Percentiles rank a stretch among this genome's conserved stretches.
These are phyloP conservation scores for Pseudogymnoascus sp. DNA, from an alignment of 2,329 filamentous ascomycete species.

Conservation along the genomic window DNA sequence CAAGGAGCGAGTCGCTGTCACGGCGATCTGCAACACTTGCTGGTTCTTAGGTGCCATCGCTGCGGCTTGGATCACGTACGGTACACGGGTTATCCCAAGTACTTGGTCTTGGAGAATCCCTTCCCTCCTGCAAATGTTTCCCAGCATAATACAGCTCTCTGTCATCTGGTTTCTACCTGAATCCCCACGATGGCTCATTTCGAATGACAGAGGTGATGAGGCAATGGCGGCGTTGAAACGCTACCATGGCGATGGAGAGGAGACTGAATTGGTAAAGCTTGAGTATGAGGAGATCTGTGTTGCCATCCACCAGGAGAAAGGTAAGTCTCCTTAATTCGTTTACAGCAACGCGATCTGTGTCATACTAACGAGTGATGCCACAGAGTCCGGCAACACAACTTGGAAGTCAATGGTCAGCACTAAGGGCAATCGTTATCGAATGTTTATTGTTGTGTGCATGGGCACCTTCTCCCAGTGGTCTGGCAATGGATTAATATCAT, in stretches of 20 bases:
- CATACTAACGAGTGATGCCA: not conserved
- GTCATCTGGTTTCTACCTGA: not conserved
- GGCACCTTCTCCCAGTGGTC: not conserved
- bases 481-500: not conserved
- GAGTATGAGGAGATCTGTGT: constrained; percentile 1
- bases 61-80: constrained; percentile 37
- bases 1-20: constrained; percentile 44
- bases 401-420: not conserved
- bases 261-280: not conserved
- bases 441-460: not conserved
- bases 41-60: constrained; percentile 40
- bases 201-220: not conserved
- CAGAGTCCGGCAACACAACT: not conserved
- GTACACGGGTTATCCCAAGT: constrained; percentile 29
- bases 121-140: constrained; percentile 30
- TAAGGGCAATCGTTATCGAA: not conserved
- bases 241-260: constrained; percentile 1
- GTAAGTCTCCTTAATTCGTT: not conserved
- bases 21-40: constrained; percentile 45
- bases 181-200: not conserved
- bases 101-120: constrained; percentile 33
- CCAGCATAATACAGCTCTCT: not conserved
- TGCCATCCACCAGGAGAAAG: not conserved
- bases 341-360: not conserved
- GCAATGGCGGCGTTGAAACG: not conserved